phyloP scores from a whole-genome alignment of 352 stramenopile species.

The Phytophthora hibernalis region DNA sequence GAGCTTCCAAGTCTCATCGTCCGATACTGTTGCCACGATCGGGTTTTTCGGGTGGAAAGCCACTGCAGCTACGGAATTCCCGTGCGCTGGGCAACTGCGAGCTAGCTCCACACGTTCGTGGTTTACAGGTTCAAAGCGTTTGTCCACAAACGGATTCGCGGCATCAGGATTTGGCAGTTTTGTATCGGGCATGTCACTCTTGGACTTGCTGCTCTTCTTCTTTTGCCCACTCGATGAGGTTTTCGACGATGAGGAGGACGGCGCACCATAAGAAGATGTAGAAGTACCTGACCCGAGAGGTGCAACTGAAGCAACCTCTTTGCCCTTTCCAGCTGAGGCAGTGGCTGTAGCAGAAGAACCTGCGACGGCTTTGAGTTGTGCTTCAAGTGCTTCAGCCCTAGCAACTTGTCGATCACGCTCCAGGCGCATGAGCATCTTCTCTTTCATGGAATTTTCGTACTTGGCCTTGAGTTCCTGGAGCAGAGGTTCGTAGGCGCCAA shows the following conservation, averaged over 20 bases:
- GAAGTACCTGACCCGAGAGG: slow-evolving; percentile 26
- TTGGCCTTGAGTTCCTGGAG: slow-evolving; percentile 94
- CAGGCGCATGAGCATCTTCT: slow-evolving; percentile 97
- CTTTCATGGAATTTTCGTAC: slow-evolving; percentile 96
- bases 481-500: slow-evolving; percentile 92
- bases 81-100: slow-evolving; percentile 92
- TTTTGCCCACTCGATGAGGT: slow-evolving; percentile 30
- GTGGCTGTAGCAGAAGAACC: too few species aligned
- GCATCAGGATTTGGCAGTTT: slow-evolving; percentile 73
- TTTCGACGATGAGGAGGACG: slow-evolving; percentile 22
- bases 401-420: slow-evolving; percentile 93
- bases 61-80: slow-evolving; percentile 89
- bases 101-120: slow-evolving; percentile 77
- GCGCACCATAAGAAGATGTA: slow-evolving; percentile 8
- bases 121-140: slow-evolving; percentile 73
- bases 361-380: slow-evolving; percentile 72
- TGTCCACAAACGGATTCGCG: slow-evolving; percentile 77
- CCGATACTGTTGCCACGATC: slow-evolving; percentile 92
- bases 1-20: slow-evolving; percentile 96
- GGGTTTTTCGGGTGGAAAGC: slow-evolving; percentile 95
- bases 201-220: slow-evolving; percentile 54
- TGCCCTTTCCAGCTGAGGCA: slow-evolving; percentile 27
- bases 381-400: slow-evolving; percentile 89
- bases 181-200: slow-evolving; percentile 46
- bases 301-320: slow-evolving; percentile 35